phyloP scores from a whole-genome alignment of 176 grass and related monocot species.

The Oryza nivara region DNA sequence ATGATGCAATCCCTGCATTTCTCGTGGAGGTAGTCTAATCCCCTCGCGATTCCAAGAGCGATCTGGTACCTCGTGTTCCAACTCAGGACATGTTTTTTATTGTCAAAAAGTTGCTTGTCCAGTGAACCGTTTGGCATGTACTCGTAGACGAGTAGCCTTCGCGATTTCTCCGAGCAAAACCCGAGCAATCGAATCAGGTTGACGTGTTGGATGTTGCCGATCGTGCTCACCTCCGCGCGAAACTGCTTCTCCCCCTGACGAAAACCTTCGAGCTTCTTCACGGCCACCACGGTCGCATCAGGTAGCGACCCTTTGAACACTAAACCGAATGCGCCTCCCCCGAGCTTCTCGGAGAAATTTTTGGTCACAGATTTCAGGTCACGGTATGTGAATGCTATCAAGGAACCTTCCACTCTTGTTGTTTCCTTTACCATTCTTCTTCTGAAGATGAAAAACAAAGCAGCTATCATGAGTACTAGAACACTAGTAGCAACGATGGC shows the following conservation, averaged over 20 bases:
- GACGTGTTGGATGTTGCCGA: neutral
- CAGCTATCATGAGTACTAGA: too few species aligned
- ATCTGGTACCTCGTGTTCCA: conserved; percentile 19
- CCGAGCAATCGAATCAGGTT: neutral
- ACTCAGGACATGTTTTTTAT: neutral
- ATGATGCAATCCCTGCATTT: conserved; percentile 59
- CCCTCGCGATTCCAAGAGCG: conserved; percentile 42
- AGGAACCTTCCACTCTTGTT: too few species aligned
- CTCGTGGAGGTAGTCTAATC: conserved; percentile 46
- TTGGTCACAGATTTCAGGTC: too few species aligned
- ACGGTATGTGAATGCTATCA: too few species aligned
- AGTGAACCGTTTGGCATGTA: neutral
- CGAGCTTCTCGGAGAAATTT: too few species aligned
- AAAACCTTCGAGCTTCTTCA: neutral
- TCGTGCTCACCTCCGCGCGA: neutral
- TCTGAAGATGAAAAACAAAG: too few species aligned
- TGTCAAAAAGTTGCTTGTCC: neutral
- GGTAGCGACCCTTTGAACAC: too few species aligned
- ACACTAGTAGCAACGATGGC: too few species aligned
- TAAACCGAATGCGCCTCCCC: too few species aligned
- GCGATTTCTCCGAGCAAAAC: neutral
- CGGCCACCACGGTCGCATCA: too few species aligned
- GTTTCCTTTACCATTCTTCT: too few species aligned
- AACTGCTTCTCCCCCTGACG: neutral
- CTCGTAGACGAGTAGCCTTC: neutral